Conservation (phyloP, 495 filamentous ascomycete species). For the Penicillium cinerascens region DNA sequence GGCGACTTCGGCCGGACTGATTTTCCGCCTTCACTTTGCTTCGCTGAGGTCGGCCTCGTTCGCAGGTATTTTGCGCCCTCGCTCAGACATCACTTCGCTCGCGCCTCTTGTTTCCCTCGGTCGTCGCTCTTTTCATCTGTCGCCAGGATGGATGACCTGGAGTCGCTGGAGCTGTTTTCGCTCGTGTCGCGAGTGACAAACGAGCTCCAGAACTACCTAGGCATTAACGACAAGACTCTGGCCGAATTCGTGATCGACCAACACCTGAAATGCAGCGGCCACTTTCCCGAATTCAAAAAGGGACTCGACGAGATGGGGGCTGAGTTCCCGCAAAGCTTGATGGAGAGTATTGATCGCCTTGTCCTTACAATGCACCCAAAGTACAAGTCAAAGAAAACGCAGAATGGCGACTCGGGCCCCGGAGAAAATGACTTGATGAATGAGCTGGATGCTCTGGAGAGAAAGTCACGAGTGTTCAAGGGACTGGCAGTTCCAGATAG, state of each 20-base stretch:
- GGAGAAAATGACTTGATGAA: conserved; percentile 31
- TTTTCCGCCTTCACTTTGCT: conserved; percentile 37
- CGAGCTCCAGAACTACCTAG: conserved; percentile 90
- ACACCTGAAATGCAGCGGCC: conserved; percentile 65
- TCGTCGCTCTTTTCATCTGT: conserved; percentile 2
- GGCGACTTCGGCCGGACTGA: conserved; percentile 38
- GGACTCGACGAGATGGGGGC: conserved; percentile 70
- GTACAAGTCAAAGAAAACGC: conserved; percentile 54
- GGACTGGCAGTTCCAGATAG: conserved; percentile 86
- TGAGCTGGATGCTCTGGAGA: conserved; percentile 47
- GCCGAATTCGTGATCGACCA: conserved; percentile 94
- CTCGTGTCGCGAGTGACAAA: conserved; percentile 92
- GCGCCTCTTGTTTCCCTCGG: background rate
- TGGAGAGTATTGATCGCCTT: conserved; percentile 86
- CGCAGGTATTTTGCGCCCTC: conserved; percentile 19
- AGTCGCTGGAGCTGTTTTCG: conserved; percentile 85
- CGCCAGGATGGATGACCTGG: conserved; percentile 77
- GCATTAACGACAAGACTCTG: conserved; percentile 88
- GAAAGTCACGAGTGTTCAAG: conserved; percentile 78
- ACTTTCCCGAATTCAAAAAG: conserved; percentile 65
- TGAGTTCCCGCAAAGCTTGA: conserved; percentile 84
- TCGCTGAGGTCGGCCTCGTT: conserved; percentile 3
- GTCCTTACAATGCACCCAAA: conserved; percentile 89
- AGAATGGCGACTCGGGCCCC: conserved; percentile 15
- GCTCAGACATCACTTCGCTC: conserved; percentile 4